Evolutionary conservation across 495 filamentous ascomycete species (phyloP), one percentile per base, ranked within the genome.

Genomic region (Wilcoxina mikolae): DNA sequence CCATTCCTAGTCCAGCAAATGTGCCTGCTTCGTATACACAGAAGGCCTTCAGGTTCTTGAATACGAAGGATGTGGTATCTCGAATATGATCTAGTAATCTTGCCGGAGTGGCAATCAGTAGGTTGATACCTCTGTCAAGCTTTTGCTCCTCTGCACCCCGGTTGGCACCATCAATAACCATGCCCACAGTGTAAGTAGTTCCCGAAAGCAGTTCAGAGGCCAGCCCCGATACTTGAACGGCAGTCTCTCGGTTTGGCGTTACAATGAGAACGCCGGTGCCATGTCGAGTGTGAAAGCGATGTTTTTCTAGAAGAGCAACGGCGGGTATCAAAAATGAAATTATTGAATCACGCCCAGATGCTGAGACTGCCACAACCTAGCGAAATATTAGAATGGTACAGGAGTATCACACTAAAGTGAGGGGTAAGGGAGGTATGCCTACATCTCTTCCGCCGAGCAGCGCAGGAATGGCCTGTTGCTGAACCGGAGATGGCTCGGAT

Each of bases 261-360:
- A 65, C 27, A 20, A 65, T n/a, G 24, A 65, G 81, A 45, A 83
- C 86, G 55, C 90, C 88, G 48, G 86, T 90, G 60, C 87, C 83
- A 72, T 78, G 79, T 44, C 78, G 69, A 12, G 60, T 54, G 28
- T 55, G 54, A 27, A 58, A 60, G 10, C 44, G 29, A 20, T 53
- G 49, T 5, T 55, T 60, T 51, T 28, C 51, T n/a, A 60, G 61
- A 22, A 60, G 39, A 33, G 61, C 60, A 9, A 59, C 51, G n/a
- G 61, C 60, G 10, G 61, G 56, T 39, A 51, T 47, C 29, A 65
- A 49, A 3, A 58, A 48, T 27, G 61, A 49, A 15, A 60, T 47
- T 23, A 61, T 65, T 33, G 56, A 58, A 27, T 61, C 62, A 0
- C 55, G 58, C 24, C 61, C 54, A 42, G 53, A 41, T n/a, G 43